A percentile compares a stretch with the other conserved stretches of the same genome.
phyloP scores from a whole-genome alignment of 345 rosid species.

The rapeseed (Brassica napus) region DNA sequence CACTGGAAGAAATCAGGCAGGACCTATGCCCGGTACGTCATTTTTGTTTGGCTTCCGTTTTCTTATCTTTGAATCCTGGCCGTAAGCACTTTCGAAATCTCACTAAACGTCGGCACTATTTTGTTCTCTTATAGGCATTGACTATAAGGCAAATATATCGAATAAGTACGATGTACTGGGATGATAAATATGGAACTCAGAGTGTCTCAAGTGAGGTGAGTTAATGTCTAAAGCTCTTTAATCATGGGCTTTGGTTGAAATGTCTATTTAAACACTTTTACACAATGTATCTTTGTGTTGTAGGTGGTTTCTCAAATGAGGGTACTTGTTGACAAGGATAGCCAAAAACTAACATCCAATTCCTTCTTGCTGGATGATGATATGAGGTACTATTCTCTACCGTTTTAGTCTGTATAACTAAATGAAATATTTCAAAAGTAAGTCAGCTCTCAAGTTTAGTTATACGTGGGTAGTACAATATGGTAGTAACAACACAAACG shows the following conservation, averaged over 20 bases:
- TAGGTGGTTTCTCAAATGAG: slow-evolving; percentile 93
- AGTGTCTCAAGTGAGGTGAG: slow-evolving; percentile 92
- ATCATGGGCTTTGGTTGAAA: neutral
- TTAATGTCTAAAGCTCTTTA: slow-evolving; percentile 25
- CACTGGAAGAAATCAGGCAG: slow-evolving; percentile 81
- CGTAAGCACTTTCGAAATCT: slow-evolving; percentile 2
- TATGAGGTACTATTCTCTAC: slow-evolving; percentile 61
- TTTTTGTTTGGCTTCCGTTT: slow-evolving; percentile 15
- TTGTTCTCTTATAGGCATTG: slow-evolving; percentile 56
- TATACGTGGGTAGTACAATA: neutral
- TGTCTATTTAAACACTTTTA: slow-evolving; percentile 4
- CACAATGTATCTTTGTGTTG: slow-evolving; percentile 15
- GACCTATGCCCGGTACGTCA: slow-evolving; percentile 87
- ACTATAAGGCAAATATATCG: slow-evolving; percentile 96
- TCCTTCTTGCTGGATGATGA: slow-evolving; percentile 95
- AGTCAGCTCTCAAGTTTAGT: slow-evolving; percentile 1
- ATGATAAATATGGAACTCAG: slow-evolving; percentile 96
- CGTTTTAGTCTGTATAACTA: neutral
- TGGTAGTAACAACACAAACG: slow-evolving; percentile 9
- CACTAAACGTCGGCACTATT: neutral
- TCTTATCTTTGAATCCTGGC: neutral
- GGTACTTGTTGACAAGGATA: slow-evolving; percentile 79
- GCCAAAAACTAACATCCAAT: slow-evolving; percentile 72
- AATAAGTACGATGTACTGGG: slow-evolving; percentile 99
- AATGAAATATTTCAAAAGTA: neutral